These are phyloP conservation scores for Yarrowia sp. DNA, from an alignment of 805 yeast species.

Conservation along the genomic window DNA sequence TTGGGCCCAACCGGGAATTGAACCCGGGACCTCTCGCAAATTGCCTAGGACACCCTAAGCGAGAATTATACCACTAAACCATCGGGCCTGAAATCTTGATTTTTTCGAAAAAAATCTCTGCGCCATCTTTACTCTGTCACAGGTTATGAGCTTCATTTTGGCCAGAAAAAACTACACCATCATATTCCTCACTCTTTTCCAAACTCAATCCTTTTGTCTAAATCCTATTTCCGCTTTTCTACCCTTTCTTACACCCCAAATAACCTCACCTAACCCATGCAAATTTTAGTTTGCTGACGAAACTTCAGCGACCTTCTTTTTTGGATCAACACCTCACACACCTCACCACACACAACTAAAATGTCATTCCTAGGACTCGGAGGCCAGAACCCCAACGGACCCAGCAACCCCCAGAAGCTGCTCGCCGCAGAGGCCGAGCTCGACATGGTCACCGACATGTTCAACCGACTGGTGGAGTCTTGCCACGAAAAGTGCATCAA, in stretches of 20 bases:
- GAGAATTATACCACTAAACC: conserved; percentile 25
- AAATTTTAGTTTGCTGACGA: conserved; percentile 21
- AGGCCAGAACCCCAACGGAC: conserved; percentile 43
- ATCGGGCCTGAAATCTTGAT: conserved; percentile 1
- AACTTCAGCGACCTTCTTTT: conserved; percentile 8
- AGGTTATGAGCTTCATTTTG: conserved; percentile 21
- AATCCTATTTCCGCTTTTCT: neutral
- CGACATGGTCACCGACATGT: conserved; percentile 97
- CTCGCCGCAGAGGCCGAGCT: conserved; percentile 93
- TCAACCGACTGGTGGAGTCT: conserved; percentile 82
- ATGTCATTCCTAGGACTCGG: conserved; percentile 51
- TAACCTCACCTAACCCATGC: conserved; percentile 11
- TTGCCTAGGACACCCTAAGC: conserved; percentile 25
- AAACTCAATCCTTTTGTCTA: neutral
- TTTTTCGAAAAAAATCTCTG: neutral
- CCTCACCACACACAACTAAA: neutral
- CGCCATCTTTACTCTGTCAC: neutral
- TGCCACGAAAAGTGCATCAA: conserved; percentile 83
- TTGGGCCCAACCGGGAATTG: conserved; percentile 25
- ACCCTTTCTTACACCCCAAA: neutral
- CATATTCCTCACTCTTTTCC: neutral
- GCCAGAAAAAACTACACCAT: no score
- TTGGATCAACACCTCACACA: no score
- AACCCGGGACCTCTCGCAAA: conserved; percentile 26
- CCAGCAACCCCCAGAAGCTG: conserved; percentile 38